phyloP scores from a whole-genome alignment of 768 basidiomycete species.

The Hypholoma sublateritium region DNA sequence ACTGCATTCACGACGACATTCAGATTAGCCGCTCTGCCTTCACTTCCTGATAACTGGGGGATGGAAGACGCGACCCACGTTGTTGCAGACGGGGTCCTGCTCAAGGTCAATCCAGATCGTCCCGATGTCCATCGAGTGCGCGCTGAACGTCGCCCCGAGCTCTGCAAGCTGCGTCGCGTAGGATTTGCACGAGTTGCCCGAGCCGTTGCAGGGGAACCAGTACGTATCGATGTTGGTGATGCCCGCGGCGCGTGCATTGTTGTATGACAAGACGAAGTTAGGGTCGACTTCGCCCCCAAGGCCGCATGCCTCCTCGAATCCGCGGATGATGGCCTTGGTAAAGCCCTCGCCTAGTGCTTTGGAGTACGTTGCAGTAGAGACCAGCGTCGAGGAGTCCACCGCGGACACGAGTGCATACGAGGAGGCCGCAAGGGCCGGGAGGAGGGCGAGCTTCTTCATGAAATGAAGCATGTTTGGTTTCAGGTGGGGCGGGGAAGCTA shows the following conservation, averaged over 20 bases:
- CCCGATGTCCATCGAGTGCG: constrained; percentile 17
- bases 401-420: constrained; percentile 16
- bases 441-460: constrained; percentile 8
- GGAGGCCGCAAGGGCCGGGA: constrained; percentile 10
- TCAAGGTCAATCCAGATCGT: constrained; percentile 20
- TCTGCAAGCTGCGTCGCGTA: constrained; percentile 15
- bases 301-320: constrained; percentile 17
- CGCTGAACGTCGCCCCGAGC: constrained; percentile 13
- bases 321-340: constrained; percentile 21
- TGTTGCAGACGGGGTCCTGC: constrained; percentile 19
- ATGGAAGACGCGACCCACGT: not conserved
- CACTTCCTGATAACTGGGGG: too few species aligned
- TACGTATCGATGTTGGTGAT: constrained; percentile 20
- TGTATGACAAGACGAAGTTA: constrained; percentile 20
- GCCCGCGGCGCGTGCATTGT: constrained; percentile 17
- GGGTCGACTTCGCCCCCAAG: constrained; percentile 19
- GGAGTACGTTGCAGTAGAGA: constrained; percentile 12
- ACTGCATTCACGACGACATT: not conserved
- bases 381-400: constrained; percentile 18
- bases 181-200: constrained; percentile 17
- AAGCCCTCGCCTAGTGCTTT: constrained; percentile 18
- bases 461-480: constrained; percentile 8
- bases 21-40: too few species aligned
- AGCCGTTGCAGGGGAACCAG: constrained; percentile 22
- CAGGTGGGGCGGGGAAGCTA: too few species aligned